phyloP scores from a whole-genome alignment of 2,329 filamentous ascomycete genomes.

The Bipolaris sorokiniana region DNA sequence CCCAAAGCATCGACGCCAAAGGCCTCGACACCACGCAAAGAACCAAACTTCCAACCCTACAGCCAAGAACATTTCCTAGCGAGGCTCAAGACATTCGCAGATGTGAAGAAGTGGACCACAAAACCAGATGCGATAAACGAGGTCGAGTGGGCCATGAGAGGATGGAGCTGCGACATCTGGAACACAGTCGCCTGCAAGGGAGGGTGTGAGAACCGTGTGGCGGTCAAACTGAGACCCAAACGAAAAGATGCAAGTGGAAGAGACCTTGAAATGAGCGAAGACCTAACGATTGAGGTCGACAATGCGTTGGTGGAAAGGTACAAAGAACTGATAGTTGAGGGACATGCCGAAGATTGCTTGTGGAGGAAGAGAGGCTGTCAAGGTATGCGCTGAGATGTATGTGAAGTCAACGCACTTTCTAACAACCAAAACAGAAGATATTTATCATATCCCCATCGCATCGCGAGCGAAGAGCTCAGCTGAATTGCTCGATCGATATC shows the following conservation, averaged over 20 bases:
- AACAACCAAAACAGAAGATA: slow-evolving; percentile 57
- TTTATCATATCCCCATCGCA: slow-evolving; percentile 63
- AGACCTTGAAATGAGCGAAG: slow-evolving; percentile 60
- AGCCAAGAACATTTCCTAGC: slow-evolving; percentile 82
- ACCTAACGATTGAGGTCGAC: slow-evolving; percentile 56
- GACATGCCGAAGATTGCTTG: slow-evolving; percentile 80
- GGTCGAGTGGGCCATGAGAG: slow-evolving; percentile 91
- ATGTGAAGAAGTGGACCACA: slow-evolving; percentile 90
- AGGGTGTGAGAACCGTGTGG: slow-evolving; percentile 81
- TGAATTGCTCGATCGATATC: slow-evolving; percentile 51
- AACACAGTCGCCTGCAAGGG: slow-evolving; percentile 83
- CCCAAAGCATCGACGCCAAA: slow-evolving; percentile 30
- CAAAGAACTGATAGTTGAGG: slow-evolving; percentile 71
- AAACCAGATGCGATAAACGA: slow-evolving; percentile 87
- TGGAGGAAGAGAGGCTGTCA: slow-evolving; percentile 91
- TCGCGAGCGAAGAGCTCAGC: slow-evolving; percentile 46
- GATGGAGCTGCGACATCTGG: slow-evolving; percentile 77
- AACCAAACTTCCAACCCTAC: slow-evolving; percentile 81
- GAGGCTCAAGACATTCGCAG: slow-evolving; percentile 84
- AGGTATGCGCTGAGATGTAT: slow-evolving; percentile 57
- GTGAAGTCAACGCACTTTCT: slow-evolving; percentile 14
- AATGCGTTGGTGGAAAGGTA: slow-evolving; percentile 78
- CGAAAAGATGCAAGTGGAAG: slow-evolving; percentile 53
- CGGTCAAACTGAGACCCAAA: slow-evolving; percentile 72
- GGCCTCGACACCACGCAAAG: slow-evolving; percentile 40